phyloP scores from a whole-genome alignment of 2,329 filamentous ascomycete species.

The Fusarium acutatum region DNA sequence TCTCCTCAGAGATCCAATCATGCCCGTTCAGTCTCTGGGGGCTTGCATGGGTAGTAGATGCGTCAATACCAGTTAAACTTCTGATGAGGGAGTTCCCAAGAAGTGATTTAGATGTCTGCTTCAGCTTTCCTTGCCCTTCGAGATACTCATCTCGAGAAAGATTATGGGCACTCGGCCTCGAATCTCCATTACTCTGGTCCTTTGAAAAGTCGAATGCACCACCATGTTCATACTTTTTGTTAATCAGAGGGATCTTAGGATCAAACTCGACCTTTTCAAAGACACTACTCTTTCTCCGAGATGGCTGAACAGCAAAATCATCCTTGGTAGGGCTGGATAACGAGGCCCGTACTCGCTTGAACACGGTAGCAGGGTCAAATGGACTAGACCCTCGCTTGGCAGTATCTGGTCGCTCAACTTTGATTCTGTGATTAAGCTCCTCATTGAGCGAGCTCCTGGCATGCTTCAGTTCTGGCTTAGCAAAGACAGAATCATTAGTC shows the following conservation, averaged over 20 bases:
- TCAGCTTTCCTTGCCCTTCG: conserved; percentile 55
- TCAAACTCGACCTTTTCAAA: conserved; percentile 66
- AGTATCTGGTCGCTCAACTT: conserved; percentile 43
- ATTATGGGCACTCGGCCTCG: conserved; percentile 43
- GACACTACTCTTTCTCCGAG: conserved; percentile 53
- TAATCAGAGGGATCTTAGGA: conserved; percentile 60
- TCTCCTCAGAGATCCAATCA: conserved; percentile 57
- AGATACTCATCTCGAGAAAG: conserved; percentile 60
- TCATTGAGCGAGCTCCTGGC: conserved; percentile 63
- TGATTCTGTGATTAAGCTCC: conserved; percentile 45
- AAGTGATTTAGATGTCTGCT: conserved; percentile 45
- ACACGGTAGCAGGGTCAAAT: conserved; percentile 66
- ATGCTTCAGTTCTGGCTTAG: conserved; percentile 68
- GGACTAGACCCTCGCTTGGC: conserved; percentile 64
- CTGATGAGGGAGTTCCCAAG: conserved; percentile 40
- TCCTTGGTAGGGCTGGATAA: conserved; percentile 41
- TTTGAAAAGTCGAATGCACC: conserved; percentile 61
- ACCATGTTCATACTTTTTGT: conserved; percentile 66
- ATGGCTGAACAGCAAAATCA: conserved; percentile 32
- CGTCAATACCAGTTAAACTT: conserved; percentile 40
- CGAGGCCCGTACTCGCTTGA: conserved; percentile 64
- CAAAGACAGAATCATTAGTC: conserved; percentile 54
- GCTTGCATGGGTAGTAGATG: conserved; percentile 43
- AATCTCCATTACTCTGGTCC: conserved; percentile 43
- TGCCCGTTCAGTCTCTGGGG: conserved; percentile 49